Percentiles rank a stretch among this genome's conserved stretches.
Evolutionary conservation across 768 basidiomycete species (phyloP).

Genomic region (Omphalotus guepiniiformis): DNA sequence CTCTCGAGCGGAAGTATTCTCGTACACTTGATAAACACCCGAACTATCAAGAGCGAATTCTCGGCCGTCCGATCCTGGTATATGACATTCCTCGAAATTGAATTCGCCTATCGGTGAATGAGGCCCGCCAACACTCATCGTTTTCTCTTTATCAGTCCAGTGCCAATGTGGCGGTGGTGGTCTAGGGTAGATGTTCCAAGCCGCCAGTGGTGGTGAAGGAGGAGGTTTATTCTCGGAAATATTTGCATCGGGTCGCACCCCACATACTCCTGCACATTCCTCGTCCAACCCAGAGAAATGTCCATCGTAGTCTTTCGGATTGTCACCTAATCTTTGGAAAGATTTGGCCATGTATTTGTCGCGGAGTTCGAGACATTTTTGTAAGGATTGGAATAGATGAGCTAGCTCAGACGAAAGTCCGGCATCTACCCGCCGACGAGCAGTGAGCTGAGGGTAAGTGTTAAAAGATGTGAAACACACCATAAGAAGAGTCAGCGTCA

Average conservation of each 20-base stretch:
- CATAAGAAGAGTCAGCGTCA: constrained; percentile 16
- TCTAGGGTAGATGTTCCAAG: constrained; percentile 88
- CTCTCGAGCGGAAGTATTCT: constrained; percentile 33
- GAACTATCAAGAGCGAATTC: constrained; percentile 74
- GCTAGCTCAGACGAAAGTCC: constrained; percentile 42
- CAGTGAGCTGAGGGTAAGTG: not conserved
- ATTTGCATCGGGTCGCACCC: constrained; percentile 61
- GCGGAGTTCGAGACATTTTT: constrained; percentile 82
- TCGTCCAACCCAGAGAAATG: constrained; percentile 66
- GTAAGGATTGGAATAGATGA: constrained; percentile 65
- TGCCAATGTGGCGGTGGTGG: constrained; percentile 98
- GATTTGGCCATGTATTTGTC: constrained; percentile 94
- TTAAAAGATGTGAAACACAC: constrained; percentile 3
- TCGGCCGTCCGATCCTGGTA: constrained; percentile 65
- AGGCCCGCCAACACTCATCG: constrained; percentile 37
- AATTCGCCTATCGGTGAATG: constrained; percentile 47
- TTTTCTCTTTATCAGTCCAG: constrained; percentile 55
- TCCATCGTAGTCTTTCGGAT: constrained; percentile 89
- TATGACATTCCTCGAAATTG: constrained; percentile 62
- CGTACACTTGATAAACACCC: constrained; percentile 89
- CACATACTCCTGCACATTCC: constrained; percentile 56
- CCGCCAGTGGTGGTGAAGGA: constrained; percentile 33
- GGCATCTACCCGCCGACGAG: constrained; percentile 16
- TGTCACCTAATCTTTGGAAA: constrained; percentile 89
- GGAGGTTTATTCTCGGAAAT: constrained; percentile 19